phyloP scores from a whole-genome alignment of 164 flowering plant genomes.

The Warburgia ugandensis region DNA sequence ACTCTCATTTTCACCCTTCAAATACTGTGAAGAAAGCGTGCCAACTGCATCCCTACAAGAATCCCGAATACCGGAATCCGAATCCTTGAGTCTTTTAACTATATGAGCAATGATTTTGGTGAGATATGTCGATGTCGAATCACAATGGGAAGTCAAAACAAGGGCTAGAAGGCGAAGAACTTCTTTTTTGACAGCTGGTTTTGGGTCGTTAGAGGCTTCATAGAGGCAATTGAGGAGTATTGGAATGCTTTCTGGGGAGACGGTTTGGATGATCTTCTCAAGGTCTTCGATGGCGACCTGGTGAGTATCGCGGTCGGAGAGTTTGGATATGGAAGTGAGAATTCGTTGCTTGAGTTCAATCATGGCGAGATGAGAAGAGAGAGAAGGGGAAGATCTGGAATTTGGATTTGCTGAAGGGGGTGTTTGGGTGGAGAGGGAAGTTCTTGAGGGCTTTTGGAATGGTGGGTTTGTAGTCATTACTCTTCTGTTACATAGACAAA shows the following conservation, averaged over 20 bases:
- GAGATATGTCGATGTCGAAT: constrained; percentile 55
- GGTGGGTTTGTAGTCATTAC: too few relatives aligned
- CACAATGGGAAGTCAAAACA: constrained; percentile 42
- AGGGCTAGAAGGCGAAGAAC: constrained; percentile 43
- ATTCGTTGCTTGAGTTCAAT: constrained; percentile 75
- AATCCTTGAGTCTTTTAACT: constrained; percentile 62
- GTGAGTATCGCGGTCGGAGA: constrained; percentile 80
- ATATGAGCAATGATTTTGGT: constrained; percentile 63
- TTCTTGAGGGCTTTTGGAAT: constrained; percentile 3
- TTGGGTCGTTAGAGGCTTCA: constrained; percentile 52
- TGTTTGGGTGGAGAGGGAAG: constrained; percentile 8
- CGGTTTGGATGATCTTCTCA: constrained; percentile 43
- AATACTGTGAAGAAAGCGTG: constrained; percentile 40
- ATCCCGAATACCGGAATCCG: constrained; percentile 72
- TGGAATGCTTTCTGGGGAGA: constrained; percentile 48
- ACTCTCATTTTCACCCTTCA: constrained; percentile 22
- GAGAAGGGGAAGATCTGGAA: constrained; percentile 20
- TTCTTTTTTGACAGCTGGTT: constrained; percentile 73
- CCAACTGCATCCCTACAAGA: constrained; percentile 76
- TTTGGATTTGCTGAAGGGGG: constrained; percentile 6
- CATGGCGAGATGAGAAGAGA: constrained; percentile 69
- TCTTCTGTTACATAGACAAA: too few relatives aligned
- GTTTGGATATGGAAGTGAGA: constrained; percentile 66
- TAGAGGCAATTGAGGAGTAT: constrained; percentile 77
- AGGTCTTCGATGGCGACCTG: constrained; percentile 81